A percentile compares a stretch with the other conserved stretches of the same genome.
phyloP scores from a whole-genome alignment of 495 filamentous ascomycete genomes.

The Platismatia glauca region DNA sequence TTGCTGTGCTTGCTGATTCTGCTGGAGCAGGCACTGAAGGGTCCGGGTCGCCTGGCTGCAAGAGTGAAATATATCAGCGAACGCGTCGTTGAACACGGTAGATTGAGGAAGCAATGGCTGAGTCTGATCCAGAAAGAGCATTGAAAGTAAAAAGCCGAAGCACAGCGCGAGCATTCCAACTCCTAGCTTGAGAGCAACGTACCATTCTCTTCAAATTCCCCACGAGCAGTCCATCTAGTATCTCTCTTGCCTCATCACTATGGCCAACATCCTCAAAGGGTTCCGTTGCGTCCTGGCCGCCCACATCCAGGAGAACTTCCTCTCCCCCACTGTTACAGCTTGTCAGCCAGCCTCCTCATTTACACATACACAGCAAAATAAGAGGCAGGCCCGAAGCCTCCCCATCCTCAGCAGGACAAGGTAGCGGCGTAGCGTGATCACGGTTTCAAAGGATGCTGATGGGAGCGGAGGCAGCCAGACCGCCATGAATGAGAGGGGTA shows the following conservation, averaged over 20 bases:
- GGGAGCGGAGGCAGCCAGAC: not conserved
- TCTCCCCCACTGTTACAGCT: conserved; percentile 70
- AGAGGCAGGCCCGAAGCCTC: not conserved
- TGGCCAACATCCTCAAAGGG: conserved; percentile 99
- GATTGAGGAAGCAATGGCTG: not conserved
- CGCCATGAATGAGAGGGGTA: conserved; percentile 4
- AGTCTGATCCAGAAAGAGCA: not conserved
- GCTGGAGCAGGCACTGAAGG: conserved; percentile 43
- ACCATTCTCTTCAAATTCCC: conserved; percentile 82
- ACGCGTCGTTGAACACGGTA: not conserved
- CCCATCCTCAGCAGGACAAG: not conserved
- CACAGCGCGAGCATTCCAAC: not conserved
- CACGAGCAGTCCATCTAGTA: conserved; percentile 70
- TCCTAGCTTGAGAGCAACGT: conserved; percentile 28
- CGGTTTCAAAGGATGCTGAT: not conserved
- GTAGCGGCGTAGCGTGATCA: not conserved
- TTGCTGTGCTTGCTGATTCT: conserved; percentile 39
- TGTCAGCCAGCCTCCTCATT: not conserved
- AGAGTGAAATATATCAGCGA: not conserved
- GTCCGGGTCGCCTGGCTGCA: conserved; percentile 74
- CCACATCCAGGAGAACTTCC: conserved; percentile 95
- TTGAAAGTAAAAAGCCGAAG: conserved; percentile 8
- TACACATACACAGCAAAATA: not conserved
- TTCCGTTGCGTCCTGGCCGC: conserved; percentile 92
- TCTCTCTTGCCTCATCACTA: conserved; percentile 96